These are phyloP conservation scores for Lactifluus piperatus DNA, from an alignment of 768 basidiomycete genomes.

Conservation along the genomic window DNA sequence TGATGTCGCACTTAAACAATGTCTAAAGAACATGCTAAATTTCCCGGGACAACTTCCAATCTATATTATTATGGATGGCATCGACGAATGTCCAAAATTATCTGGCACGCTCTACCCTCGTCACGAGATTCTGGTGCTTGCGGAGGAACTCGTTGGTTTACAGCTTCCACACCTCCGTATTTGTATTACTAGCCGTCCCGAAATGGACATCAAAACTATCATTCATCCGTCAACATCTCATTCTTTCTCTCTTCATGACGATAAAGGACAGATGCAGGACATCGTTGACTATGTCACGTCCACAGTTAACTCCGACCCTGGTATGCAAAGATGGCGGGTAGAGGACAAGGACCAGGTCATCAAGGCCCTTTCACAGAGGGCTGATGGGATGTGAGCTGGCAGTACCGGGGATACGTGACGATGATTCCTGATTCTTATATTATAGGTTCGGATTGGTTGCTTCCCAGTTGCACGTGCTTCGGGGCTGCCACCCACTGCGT, in stretches of 20 bases:
- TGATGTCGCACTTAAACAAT: not conserved
- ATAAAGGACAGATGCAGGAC: not conserved
- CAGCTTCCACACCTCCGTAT: not conserved
- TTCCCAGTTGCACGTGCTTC: not conserved
- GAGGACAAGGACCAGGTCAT: not conserved
- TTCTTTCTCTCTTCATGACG: not conserved
- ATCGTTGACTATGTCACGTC: not conserved
- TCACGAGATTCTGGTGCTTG: not conserved
- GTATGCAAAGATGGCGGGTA: not conserved
- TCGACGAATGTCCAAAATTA: not conserved
- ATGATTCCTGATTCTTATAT: not conserved
- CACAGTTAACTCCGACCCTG: not conserved
- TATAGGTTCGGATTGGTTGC: not conserved
- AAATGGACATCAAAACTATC: not conserved
- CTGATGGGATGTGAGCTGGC: not conserved
- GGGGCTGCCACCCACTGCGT: not conserved
- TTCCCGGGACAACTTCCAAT: not conserved
- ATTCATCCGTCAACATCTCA: not conserved
- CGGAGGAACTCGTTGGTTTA: not conserved
- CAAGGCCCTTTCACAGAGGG: not conserved
- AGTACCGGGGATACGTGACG: not conserved
- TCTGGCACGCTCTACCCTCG: not conserved
- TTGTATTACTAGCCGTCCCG: not conserved
- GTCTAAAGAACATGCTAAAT: not conserved
- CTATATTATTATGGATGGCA: not conserved